A percentile compares a stretch with the other conserved stretches of the same genome.
phyloP scores from a whole-genome alignment of 805 yeast species.

The Pichia heedii region DNA sequence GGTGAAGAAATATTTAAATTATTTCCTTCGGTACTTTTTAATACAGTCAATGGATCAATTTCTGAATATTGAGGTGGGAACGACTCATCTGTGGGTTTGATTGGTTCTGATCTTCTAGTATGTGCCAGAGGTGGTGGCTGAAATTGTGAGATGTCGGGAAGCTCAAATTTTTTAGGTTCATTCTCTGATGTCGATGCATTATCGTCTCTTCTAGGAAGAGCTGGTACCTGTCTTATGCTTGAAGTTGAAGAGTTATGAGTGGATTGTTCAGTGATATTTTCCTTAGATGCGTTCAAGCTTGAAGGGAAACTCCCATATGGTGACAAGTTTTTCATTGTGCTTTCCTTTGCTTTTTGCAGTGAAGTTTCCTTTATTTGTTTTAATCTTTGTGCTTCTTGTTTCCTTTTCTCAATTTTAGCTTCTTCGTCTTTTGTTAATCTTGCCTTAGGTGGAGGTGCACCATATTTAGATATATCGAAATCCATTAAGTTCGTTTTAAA shows the following conservation, averaged over 20 bases:
- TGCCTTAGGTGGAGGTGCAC: conserved; percentile 41
- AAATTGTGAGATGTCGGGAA: conserved; percentile 21
- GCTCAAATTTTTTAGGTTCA: conserved; percentile 14
- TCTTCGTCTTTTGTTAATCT: conserved; percentile 19
- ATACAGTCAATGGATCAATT: not conserved
- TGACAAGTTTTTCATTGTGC: conserved; percentile 1
- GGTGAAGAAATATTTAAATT: conserved; percentile 4
- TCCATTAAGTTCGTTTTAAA: conserved; percentile 25
- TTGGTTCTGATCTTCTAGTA: not conserved
- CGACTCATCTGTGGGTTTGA: not conserved
- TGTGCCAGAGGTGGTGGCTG: conserved; percentile 22
- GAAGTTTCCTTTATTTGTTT: conserved; percentile 23
- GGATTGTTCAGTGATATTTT: not conserved
- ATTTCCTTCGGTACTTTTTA: no score
- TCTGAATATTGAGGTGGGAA: not conserved
- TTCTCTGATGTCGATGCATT: not conserved
- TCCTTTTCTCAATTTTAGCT: conserved; percentile 16
- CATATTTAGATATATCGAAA: conserved; percentile 30
- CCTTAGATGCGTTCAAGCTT: not conserved
- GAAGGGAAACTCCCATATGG: conserved; percentile 1
- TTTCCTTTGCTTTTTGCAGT: conserved; percentile 17
- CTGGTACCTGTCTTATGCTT: not conserved
- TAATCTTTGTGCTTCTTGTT: conserved; percentile 19
- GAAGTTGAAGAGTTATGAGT: not conserved
- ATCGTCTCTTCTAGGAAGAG: not conserved